Evolutionary conservation across 768 basidiomycete genomes (phyloP).

Genomic region (Termitomyces sp.): DNA sequence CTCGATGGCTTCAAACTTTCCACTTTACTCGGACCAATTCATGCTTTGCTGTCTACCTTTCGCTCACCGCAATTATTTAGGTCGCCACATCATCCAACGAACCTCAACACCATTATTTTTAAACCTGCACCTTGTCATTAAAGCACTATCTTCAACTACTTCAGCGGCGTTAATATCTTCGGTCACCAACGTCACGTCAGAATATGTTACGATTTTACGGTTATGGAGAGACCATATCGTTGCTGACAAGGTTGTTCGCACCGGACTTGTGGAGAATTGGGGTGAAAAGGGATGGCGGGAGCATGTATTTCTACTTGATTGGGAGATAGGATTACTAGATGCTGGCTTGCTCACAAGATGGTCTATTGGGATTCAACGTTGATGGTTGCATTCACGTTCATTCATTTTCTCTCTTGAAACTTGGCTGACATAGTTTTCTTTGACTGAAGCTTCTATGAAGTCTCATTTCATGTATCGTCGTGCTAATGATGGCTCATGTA

Average conservation of each 20-base stretch:
- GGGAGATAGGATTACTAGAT: conserved; percentile 47
- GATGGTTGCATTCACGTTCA: not conserved
- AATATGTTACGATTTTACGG: conserved; percentile 22
- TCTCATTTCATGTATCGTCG: too few relatives aligned
- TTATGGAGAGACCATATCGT: conserved; percentile 20
- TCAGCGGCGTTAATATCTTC: conserved; percentile 24
- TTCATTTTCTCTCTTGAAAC: not conserved
- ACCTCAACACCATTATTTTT: conserved; percentile 33
- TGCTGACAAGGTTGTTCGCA: conserved; percentile 20
- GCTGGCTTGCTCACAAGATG: conserved; percentile 41
- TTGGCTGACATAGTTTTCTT: not conserved
- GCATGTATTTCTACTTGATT: conserved; percentile 37
- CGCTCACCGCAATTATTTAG: conserved; percentile 22
- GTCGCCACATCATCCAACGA: conserved; percentile 9
- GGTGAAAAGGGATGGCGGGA: conserved; percentile 37
- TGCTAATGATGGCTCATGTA: too few relatives aligned
- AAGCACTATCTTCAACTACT: conserved; percentile 24
- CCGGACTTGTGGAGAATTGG: conserved; percentile 21
- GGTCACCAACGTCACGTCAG: conserved; percentile 33
- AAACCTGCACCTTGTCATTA: conserved; percentile 30
- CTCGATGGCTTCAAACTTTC: conserved; percentile 29
- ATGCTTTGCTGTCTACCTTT: conserved; percentile 41
- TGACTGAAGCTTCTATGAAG: not conserved
- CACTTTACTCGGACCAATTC: conserved; percentile 28
- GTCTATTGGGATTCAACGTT: conserved; percentile 30